Conservation (phyloP, 805 yeast genomes). For the Spencermartinsiella europaea region DNA sequence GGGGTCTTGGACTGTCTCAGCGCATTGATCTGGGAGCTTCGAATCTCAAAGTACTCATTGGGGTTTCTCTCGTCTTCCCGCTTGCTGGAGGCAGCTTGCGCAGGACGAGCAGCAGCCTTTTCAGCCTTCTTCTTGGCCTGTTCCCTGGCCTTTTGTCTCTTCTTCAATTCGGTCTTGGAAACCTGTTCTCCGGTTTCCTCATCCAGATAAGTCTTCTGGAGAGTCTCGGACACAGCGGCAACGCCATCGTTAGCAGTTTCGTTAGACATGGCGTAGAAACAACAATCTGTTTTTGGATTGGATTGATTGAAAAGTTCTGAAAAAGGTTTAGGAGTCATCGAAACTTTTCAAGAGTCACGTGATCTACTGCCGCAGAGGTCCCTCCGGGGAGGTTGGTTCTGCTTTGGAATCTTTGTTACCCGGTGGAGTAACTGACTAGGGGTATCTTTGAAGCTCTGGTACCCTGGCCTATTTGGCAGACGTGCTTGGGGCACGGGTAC, state of each 20-base stretch:
- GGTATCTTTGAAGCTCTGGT: too few relatives aligned
- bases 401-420: too few relatives aligned
- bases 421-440: too few relatives aligned
- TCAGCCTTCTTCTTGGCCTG: constrained; percentile 87
- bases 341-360: not conserved
- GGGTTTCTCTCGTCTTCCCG: constrained; percentile 88
- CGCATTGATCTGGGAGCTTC: constrained; percentile 84
- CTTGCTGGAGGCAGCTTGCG: constrained; percentile 45
- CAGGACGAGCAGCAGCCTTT: constrained; percentile 61
- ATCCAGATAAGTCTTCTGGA: constrained; percentile 58
- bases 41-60: constrained; percentile 83
- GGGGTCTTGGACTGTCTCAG: constrained; percentile 63
- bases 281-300: not conserved
- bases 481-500: too few relatives aligned
- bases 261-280: not conserved
- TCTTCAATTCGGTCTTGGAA: constrained; percentile 92
- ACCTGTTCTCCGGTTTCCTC: constrained; percentile 95
- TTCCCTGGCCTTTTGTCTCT: constrained; percentile 86
- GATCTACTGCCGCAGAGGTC: not conserved
- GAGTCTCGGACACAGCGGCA: constrained; percentile 49
- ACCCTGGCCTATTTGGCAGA: too few relatives aligned
- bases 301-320: not conserved
- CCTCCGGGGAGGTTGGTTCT: too few relatives aligned
- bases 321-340: not conserved
- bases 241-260: constrained; percentile 33